A percentile compares a stretch with the other conserved stretches of the same genome.
phyloP scores from a whole-genome alignment of 768 basidiomycete genomes.

The Naganishia antarctica region DNA sequence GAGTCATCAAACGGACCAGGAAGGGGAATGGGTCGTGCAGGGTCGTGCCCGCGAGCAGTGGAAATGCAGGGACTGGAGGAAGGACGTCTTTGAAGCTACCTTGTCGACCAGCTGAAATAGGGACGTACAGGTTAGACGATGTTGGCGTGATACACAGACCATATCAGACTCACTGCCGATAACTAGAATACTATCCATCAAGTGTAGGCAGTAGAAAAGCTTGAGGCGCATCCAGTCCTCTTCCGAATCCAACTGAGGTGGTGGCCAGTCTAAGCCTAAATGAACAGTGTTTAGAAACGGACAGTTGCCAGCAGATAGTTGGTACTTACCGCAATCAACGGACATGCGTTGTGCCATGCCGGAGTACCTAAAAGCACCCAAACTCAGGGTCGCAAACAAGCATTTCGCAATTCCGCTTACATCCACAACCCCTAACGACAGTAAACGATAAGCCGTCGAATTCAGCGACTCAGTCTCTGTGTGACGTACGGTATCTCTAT shows the following conservation, averaged over 20 bases:
- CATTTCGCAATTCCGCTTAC: slow-evolving; percentile 5
- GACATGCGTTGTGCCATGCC: slow-evolving; percentile 32
- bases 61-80: neutral
- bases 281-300: neutral
- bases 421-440: slow-evolving; percentile 31
- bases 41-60: slow-evolving; percentile 5
- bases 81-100: slow-evolving; percentile 20
- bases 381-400: neutral
- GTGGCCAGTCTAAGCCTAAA: slow-evolving; percentile 23
- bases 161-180: slow-evolving; percentile 31
- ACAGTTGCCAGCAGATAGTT: neutral
- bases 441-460: neutral
- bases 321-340: slow-evolving; percentile 29
- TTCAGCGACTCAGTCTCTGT: too few relatives aligned
- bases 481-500: slow-evolving; percentile 28
- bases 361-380: slow-evolving; percentile 25
- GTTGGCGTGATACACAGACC: neutral
- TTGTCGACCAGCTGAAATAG: slow-evolving; percentile 27
- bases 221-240: slow-evolving; percentile 2
- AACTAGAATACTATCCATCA: slow-evolving; percentile 30
- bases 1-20: slow-evolving; percentile 21
- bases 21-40: slow-evolving; percentile 29
- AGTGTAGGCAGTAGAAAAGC: slow-evolving; percentile 19
- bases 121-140: neutral
- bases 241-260: slow-evolving; percentile 1